Percentiles rank a stretch among this genome's conserved stretches.
These are phyloP conservation scores for Plasmodium relictum DNA, from an alignment of 169 alveolate species.

Conservation along the genomic window DNA sequence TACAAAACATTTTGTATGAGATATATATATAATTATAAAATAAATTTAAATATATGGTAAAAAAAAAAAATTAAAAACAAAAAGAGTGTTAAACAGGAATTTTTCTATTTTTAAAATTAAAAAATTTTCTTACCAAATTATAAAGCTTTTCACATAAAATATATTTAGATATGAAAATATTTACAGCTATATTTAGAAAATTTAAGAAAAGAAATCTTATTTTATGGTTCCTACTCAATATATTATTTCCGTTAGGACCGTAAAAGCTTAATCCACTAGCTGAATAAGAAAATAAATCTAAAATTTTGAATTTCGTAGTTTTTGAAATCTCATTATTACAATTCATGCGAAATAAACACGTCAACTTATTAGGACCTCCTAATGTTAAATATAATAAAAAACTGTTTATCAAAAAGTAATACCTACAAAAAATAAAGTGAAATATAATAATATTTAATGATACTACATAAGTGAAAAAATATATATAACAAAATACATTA, in stretches of 20 bases:
- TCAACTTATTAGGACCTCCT: slow-evolving; percentile 88
- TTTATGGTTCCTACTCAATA: slow-evolving; percentile 83
- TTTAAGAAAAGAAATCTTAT: slow-evolving; percentile 58
- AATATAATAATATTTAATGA: neutral
- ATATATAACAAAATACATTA: neutral
- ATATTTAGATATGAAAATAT: slow-evolving; percentile 69
- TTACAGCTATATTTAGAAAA: slow-evolving; percentile 25
- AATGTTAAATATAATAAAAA: slow-evolving; percentile 82
- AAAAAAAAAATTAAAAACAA: too few species aligned
- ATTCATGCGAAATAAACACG: slow-evolving; percentile 92
- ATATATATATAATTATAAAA: too few species aligned
- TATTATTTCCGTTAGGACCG: slow-evolving; percentile 89
- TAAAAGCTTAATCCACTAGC: slow-evolving; percentile 90
- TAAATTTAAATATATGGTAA: too few species aligned
- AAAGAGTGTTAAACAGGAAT: slow-evolving; percentile 24
- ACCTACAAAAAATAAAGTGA: slow-evolving; percentile 57
- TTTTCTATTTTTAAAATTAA: slow-evolving; percentile 49
- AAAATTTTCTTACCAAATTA: slow-evolving; percentile 54
- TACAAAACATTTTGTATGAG: too few species aligned
- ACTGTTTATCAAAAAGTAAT: slow-evolving; percentile 80
- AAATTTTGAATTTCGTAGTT: slow-evolving; percentile 83
- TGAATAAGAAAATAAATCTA: slow-evolving; percentile 85
- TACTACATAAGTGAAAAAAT: neutral
- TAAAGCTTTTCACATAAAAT: slow-evolving; percentile 47
- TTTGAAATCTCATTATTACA: slow-evolving; percentile 90